Evolutionary conservation across 2,329 filamentous ascomycete species (phyloP).

Genomic region (Sodiomyces alkalinus): DNA sequence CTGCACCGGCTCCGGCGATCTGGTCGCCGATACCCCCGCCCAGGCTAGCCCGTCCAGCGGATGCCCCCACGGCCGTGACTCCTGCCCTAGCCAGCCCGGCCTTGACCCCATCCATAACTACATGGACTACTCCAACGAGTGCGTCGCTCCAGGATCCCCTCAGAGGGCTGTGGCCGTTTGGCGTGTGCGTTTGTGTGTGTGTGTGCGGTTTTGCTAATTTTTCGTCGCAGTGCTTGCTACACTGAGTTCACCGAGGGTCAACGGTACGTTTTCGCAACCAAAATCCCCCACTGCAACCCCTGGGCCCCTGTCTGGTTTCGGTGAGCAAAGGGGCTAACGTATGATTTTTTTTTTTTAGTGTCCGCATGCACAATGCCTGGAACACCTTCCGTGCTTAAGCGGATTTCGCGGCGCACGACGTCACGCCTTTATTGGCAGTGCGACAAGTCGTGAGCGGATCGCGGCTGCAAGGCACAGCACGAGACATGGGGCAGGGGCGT

Average conservation of each 20-base stretch:
- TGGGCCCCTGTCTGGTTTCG: too few species aligned
- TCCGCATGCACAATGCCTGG: slow-evolving; percentile 24
- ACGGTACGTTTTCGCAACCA: slow-evolving; percentile 4
- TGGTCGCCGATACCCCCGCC: slow-evolving; percentile 24
- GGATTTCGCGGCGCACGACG: too few species aligned
- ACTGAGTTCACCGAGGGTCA: slow-evolving; percentile 28
- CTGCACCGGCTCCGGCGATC: slow-evolving; percentile 20
- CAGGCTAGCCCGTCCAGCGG: slow-evolving; percentile 16
- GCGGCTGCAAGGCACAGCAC: too few species aligned
- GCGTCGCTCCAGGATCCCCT: too few species aligned
- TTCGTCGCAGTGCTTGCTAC: slow-evolving; percentile 21
- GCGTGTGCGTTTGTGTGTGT: slow-evolving; percentile 10
- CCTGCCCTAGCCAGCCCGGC: slow-evolving; percentile 16
- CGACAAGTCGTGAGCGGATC: too few species aligned
- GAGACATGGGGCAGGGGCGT: too few species aligned
- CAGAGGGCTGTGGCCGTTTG: too few species aligned
- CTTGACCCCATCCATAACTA: slow-evolving; percentile 22
- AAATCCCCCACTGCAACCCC: too few species aligned
- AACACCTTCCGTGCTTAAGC: slow-evolving; percentile 17
- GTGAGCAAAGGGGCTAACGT: neutral
- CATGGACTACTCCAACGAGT: slow-evolving; percentile 28
- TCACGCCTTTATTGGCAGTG: too few species aligned
- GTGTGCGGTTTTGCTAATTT: slow-evolving; percentile 13
- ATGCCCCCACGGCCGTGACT: slow-evolving; percentile 21
- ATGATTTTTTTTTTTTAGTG: slow-evolving; percentile 1